Percentiles rank a stretch among this genome's conserved stretches.
These are phyloP conservation scores for Panicum miliaceum DNA, from an alignment of 176 grass and related monocot species.

Conservation along the genomic window DNA sequence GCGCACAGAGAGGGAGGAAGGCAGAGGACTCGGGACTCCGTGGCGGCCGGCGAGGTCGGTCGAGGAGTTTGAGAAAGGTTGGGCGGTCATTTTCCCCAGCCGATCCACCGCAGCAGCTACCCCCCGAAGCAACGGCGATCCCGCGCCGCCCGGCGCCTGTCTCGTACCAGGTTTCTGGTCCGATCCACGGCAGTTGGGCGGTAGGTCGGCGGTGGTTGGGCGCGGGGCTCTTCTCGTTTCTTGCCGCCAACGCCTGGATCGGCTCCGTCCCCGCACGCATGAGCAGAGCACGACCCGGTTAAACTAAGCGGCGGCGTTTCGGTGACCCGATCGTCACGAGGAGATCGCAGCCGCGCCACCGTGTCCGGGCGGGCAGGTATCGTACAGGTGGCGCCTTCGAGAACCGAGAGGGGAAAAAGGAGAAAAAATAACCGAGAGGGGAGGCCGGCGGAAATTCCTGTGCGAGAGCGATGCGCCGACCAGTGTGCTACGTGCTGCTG, in stretches of 20 bases:
- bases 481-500: constrained; percentile 1
- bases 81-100: constrained; percentile 19
- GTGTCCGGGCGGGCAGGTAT: not conserved
- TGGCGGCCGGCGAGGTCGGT: not conserved
- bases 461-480: constrained; percentile 38
- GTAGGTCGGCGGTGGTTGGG: constrained; percentile 49
- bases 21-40: not conserved
- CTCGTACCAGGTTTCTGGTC: constrained; percentile 19
- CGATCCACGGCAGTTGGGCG: constrained; percentile 46
- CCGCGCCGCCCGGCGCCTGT: not conserved
- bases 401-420: not conserved
- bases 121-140: constrained; percentile 45
- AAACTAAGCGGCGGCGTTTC: constrained; percentile 5
- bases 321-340: not conserved
- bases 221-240: not conserved
- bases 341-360: not conserved
- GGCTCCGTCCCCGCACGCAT: not conserved
- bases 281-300: not conserved
- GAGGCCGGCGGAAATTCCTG: constrained; percentile 5
- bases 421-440: too few species aligned
- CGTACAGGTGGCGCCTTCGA: not conserved
- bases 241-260: constrained; percentile 18
- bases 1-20: not conserved
- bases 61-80: constrained; percentile 1
- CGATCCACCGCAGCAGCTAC: constrained; percentile 28